A percentile compares a stretch with the other conserved stretches of the same genome.
Evolutionary conservation across 768 basidiomycete species (phyloP).

Genomic region (Mrakia gelida): DNA sequence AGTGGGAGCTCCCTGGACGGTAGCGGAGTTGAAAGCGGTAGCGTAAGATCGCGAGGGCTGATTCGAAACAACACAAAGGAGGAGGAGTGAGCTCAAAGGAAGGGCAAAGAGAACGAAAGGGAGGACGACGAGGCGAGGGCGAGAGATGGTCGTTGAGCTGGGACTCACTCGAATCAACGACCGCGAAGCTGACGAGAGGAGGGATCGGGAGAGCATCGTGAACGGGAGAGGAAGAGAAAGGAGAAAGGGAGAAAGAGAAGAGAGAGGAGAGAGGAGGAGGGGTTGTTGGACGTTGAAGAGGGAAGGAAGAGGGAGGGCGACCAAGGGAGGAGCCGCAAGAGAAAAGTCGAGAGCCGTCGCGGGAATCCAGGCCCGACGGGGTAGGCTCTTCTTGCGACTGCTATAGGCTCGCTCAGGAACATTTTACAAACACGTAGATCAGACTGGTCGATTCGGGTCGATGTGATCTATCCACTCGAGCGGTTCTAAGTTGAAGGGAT

Average conservation of each 20-base stretch:
- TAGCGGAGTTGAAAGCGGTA: conserved; percentile 44
- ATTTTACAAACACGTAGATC: too few species aligned
- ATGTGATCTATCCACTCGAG: too few species aligned
- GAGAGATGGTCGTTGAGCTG: background rate
- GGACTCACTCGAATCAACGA: background rate
- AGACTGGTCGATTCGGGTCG: too few species aligned
- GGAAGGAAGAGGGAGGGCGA: too few species aligned
- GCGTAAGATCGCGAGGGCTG: conserved; percentile 36
- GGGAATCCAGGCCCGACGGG: too few species aligned
- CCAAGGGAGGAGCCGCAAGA: too few species aligned
- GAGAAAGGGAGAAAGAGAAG: background rate
- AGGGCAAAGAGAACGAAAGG: background rate
- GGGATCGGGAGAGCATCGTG: conserved; percentile 25
- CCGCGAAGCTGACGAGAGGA: conserved; percentile 14
- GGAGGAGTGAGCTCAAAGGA: background rate
- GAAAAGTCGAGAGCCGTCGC: too few species aligned
- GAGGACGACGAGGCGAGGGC: background rate
- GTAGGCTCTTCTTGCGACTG: too few species aligned
- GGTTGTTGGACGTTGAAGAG: background rate
- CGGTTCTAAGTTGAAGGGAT: too few species aligned
- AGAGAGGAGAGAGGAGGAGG: background rate
- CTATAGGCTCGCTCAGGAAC: too few species aligned
- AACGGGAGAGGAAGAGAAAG: background rate
- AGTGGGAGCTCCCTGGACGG: conserved; percentile 56
- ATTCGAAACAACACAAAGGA: background rate